Conservation (phyloP, 441 rosid species). For the Erysimum cheiri region DNA sequence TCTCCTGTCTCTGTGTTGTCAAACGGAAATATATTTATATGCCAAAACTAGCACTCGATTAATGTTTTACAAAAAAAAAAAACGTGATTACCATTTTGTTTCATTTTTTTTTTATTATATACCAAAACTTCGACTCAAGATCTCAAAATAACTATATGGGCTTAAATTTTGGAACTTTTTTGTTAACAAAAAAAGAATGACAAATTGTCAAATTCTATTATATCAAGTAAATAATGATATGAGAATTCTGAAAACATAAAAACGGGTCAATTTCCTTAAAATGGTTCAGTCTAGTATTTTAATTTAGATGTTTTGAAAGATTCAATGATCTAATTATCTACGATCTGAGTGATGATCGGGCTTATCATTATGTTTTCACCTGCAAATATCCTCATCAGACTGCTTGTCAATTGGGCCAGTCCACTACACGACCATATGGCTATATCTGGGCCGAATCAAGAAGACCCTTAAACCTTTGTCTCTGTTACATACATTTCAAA, state of each 20-base stretch:
- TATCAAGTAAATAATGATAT: background rate
- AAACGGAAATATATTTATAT: background rate
- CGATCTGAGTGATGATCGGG: no score
- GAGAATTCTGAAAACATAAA: no score
- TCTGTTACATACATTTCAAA: background rate
- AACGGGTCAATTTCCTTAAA: no score
- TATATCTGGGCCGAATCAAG: background rate
- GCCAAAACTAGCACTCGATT: conserved; percentile 21
- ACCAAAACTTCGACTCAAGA: background rate
- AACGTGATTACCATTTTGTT: background rate
- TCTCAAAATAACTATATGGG: background rate
- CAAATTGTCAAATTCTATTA: no score
- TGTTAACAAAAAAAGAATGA: no score
- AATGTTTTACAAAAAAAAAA: background rate
- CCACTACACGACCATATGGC: background rate
- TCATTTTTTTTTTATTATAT: background rate
- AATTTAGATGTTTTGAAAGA: no score
- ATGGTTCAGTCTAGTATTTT: no score
- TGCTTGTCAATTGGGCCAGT: background rate
- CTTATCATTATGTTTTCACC: no score
- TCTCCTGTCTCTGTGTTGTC: conserved; percentile 27
- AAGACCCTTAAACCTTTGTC: background rate
- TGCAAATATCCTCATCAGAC: background rate
- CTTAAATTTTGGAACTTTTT: no score
- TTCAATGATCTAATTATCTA: no score